Base-by-base conservation (phyloP, 2,329 filamentous ascomycete genomes). In the Colletotrichum graminicola region DNA sequence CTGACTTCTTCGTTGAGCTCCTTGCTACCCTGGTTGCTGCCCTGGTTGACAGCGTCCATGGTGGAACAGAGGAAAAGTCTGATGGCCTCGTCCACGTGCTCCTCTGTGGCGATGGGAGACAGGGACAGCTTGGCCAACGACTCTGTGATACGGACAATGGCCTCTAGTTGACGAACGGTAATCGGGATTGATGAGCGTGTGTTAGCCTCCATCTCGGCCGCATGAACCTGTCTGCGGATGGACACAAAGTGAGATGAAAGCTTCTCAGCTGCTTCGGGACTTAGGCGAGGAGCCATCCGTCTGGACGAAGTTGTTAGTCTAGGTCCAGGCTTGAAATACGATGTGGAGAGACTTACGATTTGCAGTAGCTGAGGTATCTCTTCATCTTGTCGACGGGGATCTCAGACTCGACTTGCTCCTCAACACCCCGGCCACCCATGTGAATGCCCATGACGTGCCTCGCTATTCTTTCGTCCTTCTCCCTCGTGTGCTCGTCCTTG, bases 401-500 rank as follows among this genome's bases (percentile, higher is more conserved):
- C 78, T 98, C 95, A 3, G 94, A 92, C 80, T 97, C 93, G 1
- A 91, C 86, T 73, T 93, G 90, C 77, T 97, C 94, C 76, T 97
- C 94, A 0, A 92, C 84, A 51, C 93, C 93, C 64, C 92, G 90
- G 18, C 93, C 93, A 70, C 94, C 94, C 93, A 98, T 98, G 77
- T 98, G 95, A 74, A 99, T 95, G 56, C 92, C 91, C 91, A 99
- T 97, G 78, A 99, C 95, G 88, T 99, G 96, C 79, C 92, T 95
- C 16, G 96, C 96, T 78, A 99, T 98, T 5, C 88, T 91, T 84
- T 98, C 94, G 79, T 99, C 96, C 77, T 95, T 93, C 68, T 90
- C 92, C 55, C 94, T 89, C 73, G 95, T 94, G 80, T 99, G 96
- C 73, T 97, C 94, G 80, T 99, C 96, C 76, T 93, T 94, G 73